Conservation (phyloP, 75 land plant genomes). For the Isoetes taiwanensis region DNA sequence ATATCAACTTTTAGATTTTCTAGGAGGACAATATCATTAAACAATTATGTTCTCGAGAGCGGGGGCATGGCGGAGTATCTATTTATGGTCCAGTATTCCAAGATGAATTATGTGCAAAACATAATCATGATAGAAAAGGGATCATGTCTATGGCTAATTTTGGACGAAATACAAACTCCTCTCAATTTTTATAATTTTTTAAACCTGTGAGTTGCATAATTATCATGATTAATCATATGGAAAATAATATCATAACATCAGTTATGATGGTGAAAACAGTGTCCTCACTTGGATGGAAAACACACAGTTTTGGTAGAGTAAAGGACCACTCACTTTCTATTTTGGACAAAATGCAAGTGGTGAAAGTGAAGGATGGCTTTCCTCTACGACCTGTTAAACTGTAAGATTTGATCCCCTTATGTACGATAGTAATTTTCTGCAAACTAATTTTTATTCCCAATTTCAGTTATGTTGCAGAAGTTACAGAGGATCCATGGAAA, state of each 20-base stretch:
- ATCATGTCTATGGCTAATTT: constrained; percentile 33
- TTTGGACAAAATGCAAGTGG: constrained; percentile 25
- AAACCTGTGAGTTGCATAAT: constrained; percentile 18
- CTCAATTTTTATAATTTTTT: constrained; percentile 29
- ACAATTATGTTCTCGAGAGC: constrained; percentile 7
- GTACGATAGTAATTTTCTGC: too few relatives aligned
- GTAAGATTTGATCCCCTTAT: too few relatives aligned
- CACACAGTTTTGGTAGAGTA: constrained; percentile 34
- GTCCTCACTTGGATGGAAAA: constrained; percentile 34
- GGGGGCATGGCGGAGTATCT: constrained; percentile 28
- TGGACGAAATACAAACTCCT: constrained; percentile 32
- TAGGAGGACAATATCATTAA: too few relatives aligned
- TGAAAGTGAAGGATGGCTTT: constrained; percentile 10
- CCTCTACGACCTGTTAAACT: constrained; percentile 23
- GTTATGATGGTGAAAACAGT: background rate
- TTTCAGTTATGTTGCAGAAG: constrained; percentile 31
- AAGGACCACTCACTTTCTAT: constrained; percentile 17
- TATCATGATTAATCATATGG: background rate
- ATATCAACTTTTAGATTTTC: background rate
- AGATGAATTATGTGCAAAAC: constrained; percentile 28
- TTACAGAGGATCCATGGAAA: constrained; percentile 27
- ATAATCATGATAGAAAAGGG: constrained; percentile 30
- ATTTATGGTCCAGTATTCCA: constrained; percentile 26
- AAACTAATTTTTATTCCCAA: too few relatives aligned
- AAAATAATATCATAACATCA: background rate